Evolutionary conservation across 306 rosid species (phyloP), one percentile per base, ranked within the genome.

Genomic region (Morella rubra): DNA sequence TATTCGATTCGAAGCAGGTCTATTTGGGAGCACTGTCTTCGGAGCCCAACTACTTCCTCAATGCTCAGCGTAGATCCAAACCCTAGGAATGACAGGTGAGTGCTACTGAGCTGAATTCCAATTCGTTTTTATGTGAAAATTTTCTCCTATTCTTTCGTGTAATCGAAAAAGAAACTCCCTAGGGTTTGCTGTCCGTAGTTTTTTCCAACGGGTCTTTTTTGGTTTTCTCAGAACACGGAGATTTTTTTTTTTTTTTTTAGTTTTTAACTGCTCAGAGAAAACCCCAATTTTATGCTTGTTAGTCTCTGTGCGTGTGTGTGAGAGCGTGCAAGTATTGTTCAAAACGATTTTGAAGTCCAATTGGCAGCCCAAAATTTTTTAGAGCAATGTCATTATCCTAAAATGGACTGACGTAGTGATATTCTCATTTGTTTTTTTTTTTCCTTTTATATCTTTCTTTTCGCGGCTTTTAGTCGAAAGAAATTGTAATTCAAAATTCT

Each of bases 1-100:
- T 18, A 42, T 42, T 66, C 50, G 8, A 42, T 65, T 65, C 27
- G 14, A 65, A 65, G 50, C 32, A 18, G 24, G 27, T 65, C 11
- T 20, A 16, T 42, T 6, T 18, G 18, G 46, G 47, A 66, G 12
- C 44, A 4, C 47, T n/a, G 44, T 32, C 49, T 40, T 67, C 79
- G 64, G 44, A 67, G 61, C 68, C 77, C 81, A 55, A 53, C 79
- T 14, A 27, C n/a, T 67, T 53, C 51, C 6, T 1, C 45, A 18
- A 65, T 54, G 59, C 47, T 46, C 44, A 44, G 1, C 1, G 32
- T 73, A 42, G 81, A 72, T 77, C 79, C 65, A 40, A 67, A 19
- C 50, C 64, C 73, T 61, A 22, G 74, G 14, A 4, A 58, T 73
- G 58, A 20, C 74, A 5, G 79, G 79, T 84, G 61, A 72, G 77